phyloP scores from a whole-genome alignment of 1,284 basidiomycete species.

The Irpex lacteus region DNA sequence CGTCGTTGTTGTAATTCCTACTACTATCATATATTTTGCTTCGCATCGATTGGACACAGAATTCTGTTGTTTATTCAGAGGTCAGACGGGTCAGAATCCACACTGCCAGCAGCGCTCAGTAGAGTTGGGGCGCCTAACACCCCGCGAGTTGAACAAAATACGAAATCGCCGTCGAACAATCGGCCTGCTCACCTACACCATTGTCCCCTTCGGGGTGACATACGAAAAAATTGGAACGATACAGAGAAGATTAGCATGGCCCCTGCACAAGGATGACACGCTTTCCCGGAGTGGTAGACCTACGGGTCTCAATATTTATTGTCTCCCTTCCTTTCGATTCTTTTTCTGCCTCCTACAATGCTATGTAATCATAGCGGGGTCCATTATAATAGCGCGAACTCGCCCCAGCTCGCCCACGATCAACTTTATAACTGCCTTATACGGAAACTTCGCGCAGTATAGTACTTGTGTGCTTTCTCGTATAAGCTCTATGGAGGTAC shows the following conservation, averaged over 20 bases:
- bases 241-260: constrained; percentile 15
- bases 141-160: constrained; percentile 12
- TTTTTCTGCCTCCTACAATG: background rate
- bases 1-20: background rate
- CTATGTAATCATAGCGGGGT: background rate
- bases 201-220: constrained; percentile 14
- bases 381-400: too few relatives aligned
- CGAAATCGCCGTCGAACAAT: background rate
- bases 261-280: constrained; percentile 14
- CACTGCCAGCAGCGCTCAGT: too few relatives aligned
- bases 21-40: background rate
- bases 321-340: background rate
- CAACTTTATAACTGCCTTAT: too few relatives aligned
- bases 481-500: too few relatives aligned
- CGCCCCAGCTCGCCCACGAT: too few relatives aligned
- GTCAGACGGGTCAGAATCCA: too few relatives aligned
- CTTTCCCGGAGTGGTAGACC: constrained; percentile 15
- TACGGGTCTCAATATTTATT: constrained; percentile 15
- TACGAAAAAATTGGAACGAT: background rate
- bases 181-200: background rate
- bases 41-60: background rate
- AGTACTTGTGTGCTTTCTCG: too few relatives aligned
- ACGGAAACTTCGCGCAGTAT: too few relatives aligned
- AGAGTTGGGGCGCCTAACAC: background rate
- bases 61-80: too few relatives aligned